Evolutionary conservation across 1,139 yeast genomes (phyloP).

Genomic region (Blastobotrys niveus): DNA sequence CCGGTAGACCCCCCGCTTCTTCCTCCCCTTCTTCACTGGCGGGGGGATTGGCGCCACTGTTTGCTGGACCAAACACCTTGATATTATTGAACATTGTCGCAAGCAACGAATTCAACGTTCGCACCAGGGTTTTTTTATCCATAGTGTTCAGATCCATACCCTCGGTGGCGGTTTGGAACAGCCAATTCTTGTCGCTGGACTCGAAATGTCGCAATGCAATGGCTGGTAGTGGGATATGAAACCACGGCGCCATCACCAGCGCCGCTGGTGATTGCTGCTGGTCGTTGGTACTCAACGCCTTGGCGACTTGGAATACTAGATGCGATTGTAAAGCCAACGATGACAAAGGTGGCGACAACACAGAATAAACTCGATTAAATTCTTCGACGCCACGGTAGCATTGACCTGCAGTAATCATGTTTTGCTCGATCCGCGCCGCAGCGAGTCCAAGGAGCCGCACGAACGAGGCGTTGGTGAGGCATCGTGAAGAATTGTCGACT

Average conservation of each 20-base stretch:
- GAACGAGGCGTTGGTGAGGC: slow-evolving; percentile 4
- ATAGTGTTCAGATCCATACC: background rate
- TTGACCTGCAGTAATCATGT: background rate
- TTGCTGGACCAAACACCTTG: background rate
- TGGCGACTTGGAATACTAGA: slow-evolving; percentile 4
- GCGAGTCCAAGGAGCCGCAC: slow-evolving; percentile 8
- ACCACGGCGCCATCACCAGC: background rate
- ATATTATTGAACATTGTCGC: background rate
- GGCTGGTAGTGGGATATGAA: slow-evolving; percentile 8
- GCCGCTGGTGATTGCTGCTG: background rate
- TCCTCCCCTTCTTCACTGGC: background rate
- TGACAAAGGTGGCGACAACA: slow-evolving; percentile 11
- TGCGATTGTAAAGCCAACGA: slow-evolving; percentile 10
- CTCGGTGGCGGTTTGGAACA: background rate
- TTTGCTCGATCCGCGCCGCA: background rate
- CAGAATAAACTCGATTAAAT: slow-evolving; percentile 1
- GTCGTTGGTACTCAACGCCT: background rate
- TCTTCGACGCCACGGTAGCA: slow-evolving; percentile 1
- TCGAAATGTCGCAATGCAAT: slow-evolving; percentile 10
- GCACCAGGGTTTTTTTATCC: background rate
- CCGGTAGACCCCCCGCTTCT: background rate
- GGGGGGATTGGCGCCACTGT: too few relatives aligned
- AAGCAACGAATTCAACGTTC: slow-evolving; percentile 3
- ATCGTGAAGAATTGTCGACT: slow-evolving; percentile 7
- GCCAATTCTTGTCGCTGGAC: background rate